Base-by-base conservation (phyloP, 495 filamentous ascomycete genomes). In the Penicillium manginii region DNA sequence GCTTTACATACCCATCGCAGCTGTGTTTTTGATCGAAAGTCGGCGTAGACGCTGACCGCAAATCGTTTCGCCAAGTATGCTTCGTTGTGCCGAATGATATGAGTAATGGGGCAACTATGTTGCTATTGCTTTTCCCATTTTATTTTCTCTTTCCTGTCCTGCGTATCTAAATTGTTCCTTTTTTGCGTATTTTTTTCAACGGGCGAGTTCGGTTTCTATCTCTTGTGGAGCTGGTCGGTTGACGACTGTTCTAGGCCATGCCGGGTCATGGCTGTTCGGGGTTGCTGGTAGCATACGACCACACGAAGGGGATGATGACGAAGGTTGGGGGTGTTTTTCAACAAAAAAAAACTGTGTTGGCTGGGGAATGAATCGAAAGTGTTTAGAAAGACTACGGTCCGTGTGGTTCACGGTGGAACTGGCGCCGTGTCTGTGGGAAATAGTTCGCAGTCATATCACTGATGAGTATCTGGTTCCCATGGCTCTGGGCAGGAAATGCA, bases 1-100 rank as follows among this genome's bases (percentile, higher is more conserved):
- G 64, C 64, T 60, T 59, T 64, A 62, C 67, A 68, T 67, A 70
- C 67, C 64, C 67, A 65, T 63, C 37, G 58, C 67, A 67, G 57
- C 63, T 60, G 53, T 59, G 55, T 59, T 55, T 63, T 61, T 65
- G 47, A 54, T 58, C 57, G 60, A 63, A 45, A 59, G 56, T 59
- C 54, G 52, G 67, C 58, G 59, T 70, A 54, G 61, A 68, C 53
- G 54, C 60, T 48, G 52, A 50, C 52, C 39, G 26, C 40, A 51
- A 50, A 56, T 50, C 54, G 46, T 51, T 50, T 59, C 60, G 50
- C 53, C 55, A 55, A 55, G 54, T 52, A 63, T 63, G 57, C 47
- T 65, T 57, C 51, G 46, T 62, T 59, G 54, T 52, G 52, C 57
- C 52, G 61, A 62, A 59, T 70, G 58, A 62, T 64, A 61, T 67